Conservation (phyloP, 495 filamentous ascomycete genomes). For the Hypoxylon trugodes region DNA sequence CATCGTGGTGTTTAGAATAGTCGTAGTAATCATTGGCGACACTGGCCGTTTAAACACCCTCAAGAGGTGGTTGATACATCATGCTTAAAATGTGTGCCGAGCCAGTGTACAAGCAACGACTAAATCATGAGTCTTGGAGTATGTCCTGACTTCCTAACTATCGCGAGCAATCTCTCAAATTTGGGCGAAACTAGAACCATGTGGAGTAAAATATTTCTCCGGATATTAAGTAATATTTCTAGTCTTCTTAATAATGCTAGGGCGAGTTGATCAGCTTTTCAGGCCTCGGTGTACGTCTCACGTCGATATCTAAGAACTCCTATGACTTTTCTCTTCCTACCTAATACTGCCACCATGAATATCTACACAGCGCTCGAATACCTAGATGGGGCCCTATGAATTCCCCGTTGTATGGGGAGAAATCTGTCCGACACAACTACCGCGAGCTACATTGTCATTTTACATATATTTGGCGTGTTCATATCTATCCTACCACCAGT, state of each 20-base stretch:
- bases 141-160: constrained; percentile 38
- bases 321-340: constrained; percentile 37
- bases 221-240: constrained; percentile 17
- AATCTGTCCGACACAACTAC: too few relatives aligned
- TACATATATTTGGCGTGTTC: too few relatives aligned
- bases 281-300: constrained; percentile 40
- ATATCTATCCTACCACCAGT: too few relatives aligned
- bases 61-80: constrained; percentile 40
- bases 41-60: constrained; percentile 27
- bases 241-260: neutral
- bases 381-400: constrained; percentile 37
- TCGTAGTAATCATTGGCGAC: constrained; percentile 34
- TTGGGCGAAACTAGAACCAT: constrained; percentile 6
- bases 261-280: too few relatives aligned
- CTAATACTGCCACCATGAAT: constrained; percentile 36
- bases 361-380: constrained; percentile 38
- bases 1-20: constrained; percentile 36
- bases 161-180: constrained; percentile 10
- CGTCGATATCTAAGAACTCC: constrained; percentile 36
- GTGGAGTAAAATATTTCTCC: constrained; percentile 39
- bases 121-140: constrained; percentile 40
- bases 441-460: too few relatives aligned
- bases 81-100: constrained; percentile 37
- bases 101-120: constrained; percentile 20
- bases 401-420: constrained; percentile 40